Percentiles rank a stretch among this genome's conserved stretches.
These are phyloP conservation scores for Verticillium nubilum DNA, from an alignment of 2,329 filamentous ascomycete species.

Conservation along the genomic window DNA sequence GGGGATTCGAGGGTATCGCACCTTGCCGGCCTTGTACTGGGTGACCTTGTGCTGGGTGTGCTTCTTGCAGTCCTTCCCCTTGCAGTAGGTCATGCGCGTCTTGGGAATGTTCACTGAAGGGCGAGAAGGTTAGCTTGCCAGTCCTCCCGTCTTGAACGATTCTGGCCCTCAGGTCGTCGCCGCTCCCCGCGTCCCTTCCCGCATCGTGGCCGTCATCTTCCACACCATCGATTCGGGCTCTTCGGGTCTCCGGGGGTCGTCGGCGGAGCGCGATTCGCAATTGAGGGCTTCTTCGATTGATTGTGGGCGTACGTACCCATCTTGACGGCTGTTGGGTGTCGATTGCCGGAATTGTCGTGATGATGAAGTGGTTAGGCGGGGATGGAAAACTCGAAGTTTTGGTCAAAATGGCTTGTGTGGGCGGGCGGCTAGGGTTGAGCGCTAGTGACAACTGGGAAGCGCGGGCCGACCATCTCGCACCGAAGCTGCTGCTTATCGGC, in stretches of 20 bases:
- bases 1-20: slow-evolving; percentile 23
- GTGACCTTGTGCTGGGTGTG: slow-evolving; percentile 91
- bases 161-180: neutral
- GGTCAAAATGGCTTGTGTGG: slow-evolving; percentile 12
- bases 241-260: neutral
- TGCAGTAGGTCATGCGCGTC: slow-evolving; percentile 96
- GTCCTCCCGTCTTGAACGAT: neutral
- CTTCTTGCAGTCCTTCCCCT: slow-evolving; percentile 90
- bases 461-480: slow-evolving; percentile 5
- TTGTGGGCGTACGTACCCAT: slow-evolving; percentile 11
- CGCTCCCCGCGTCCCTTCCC: neutral
- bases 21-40: slow-evolving; percentile 96
- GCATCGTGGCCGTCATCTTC: slow-evolving; percentile 2
- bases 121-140: slow-evolving; percentile 21
- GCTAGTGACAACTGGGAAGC: slow-evolving; percentile 4
- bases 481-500: neutral
- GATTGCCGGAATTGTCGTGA: slow-evolving; percentile 14
- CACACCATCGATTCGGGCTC: slow-evolving; percentile 2
- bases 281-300: neutral
- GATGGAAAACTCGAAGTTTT: slow-evolving; percentile 2
- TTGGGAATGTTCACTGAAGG: slow-evolving; percentile 93
- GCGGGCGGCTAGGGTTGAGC: slow-evolving; percentile 7
- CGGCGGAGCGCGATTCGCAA: neutral
- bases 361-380: slow-evolving; percentile 8
- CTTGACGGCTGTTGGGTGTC: slow-evolving; percentile 15